These are phyloP conservation scores for Wickerhamomyces strasburgensis DNA, from an alignment of 805 yeast species.

Conservation along the genomic window DNA sequence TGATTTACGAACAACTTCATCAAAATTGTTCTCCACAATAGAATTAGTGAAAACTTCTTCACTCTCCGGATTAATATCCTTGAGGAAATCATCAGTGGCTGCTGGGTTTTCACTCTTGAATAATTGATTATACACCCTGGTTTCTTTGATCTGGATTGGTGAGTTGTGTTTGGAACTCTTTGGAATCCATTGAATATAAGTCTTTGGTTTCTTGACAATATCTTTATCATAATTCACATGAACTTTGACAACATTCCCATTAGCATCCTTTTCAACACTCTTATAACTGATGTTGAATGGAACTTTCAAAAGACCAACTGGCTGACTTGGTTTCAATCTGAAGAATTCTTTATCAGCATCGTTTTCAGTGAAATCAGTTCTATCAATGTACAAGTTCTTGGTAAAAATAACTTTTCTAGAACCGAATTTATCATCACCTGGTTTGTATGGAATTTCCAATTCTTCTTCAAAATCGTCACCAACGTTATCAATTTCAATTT, in stretches of 20 bases:
- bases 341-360: constrained; percentile 64
- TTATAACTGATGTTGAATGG: constrained; percentile 76
- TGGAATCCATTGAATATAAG: constrained; percentile 96
- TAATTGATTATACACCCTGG: constrained; percentile 81
- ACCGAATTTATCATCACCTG: constrained; percentile 76
- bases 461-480: constrained; percentile 66
- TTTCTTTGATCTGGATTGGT: constrained; percentile 65
- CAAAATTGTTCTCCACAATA: constrained; percentile 73
- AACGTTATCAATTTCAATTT: constrained; percentile 74
- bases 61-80: constrained; percentile 76
- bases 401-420: constrained; percentile 72
- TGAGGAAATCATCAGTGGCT: constrained; percentile 82
- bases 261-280: constrained; percentile 53
- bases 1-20: constrained; percentile 58
- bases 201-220: constrained; percentile 64
- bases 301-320: constrained; percentile 91
- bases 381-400: constrained; percentile 76
- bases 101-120: constrained; percentile 90
- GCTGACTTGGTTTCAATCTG: constrained; percentile 89
- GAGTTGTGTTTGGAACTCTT: constrained; percentile 53
- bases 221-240: constrained; percentile 78
- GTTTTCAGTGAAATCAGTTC: constrained; percentile 77
- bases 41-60: constrained; percentile 65
- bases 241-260: constrained; percentile 64
- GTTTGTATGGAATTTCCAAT: constrained; percentile 82